Conservation (phyloP, 345 rosid species). For the Triadica sebifera region DNA sequence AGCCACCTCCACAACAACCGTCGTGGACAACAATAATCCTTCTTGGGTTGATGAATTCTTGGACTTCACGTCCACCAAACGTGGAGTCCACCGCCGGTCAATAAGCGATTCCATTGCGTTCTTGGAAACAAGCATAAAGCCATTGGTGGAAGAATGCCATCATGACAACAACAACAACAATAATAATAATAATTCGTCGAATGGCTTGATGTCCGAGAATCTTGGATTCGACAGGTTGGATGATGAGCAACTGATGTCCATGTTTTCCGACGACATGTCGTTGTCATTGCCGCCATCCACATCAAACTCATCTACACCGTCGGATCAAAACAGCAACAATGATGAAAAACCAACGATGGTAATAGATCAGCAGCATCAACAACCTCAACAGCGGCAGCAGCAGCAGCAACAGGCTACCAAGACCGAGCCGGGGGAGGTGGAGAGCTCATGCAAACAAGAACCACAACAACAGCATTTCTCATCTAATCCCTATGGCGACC, state of each 20-base stretch:
- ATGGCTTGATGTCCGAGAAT: constrained; percentile 3
- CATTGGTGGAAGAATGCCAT: constrained; percentile 34
- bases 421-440: constrained; percentile 44
- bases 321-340: constrained; percentile 64
- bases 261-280: constrained; percentile 67
- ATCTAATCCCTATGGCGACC: constrained; percentile 38
- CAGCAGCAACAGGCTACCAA: constrained; percentile 27
- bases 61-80: constrained; percentile 68
- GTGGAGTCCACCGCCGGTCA: constrained; percentile 79
- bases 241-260: constrained; percentile 79
- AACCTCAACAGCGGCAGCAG: constrained; percentile 29
- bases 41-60: constrained; percentile 83
- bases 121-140: constrained; percentile 39
- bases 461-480: constrained; percentile 18
- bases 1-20: not conserved
- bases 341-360: constrained; percentile 45
- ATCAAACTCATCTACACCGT: constrained; percentile 70
- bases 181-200: constrained; percentile 10
- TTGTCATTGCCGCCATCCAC: constrained; percentile 41
- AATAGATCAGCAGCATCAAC: not conserved
- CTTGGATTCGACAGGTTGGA: constrained; percentile 58
- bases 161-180: not conserved
- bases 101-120: constrained; percentile 77
- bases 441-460: constrained; percentile 47
- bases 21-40: constrained; percentile 30